Evolutionary conservation across 257 asterid genomes (phyloP).

Genomic region (Nemophila menziesii): DNA sequence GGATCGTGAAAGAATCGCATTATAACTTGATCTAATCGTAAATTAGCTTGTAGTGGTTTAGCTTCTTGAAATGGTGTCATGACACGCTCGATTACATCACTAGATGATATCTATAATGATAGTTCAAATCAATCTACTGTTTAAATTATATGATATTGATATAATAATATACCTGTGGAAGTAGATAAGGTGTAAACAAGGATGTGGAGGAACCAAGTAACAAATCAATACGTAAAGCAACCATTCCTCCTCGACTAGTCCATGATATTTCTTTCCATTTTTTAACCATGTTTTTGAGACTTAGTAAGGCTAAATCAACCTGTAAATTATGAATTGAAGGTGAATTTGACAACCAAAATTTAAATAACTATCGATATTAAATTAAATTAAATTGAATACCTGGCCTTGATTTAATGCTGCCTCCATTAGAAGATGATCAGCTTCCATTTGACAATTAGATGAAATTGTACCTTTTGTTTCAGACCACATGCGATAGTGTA

Average conservation of each 20-base stretch:
- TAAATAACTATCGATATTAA: background rate
- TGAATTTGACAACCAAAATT: background rate
- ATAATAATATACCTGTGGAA: constrained; percentile 30
- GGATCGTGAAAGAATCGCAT: constrained; percentile 46
- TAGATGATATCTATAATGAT: constrained; percentile 31
- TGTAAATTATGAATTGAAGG: background rate
- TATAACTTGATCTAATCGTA: constrained; percentile 39
- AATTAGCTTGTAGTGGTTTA: constrained; percentile 41
- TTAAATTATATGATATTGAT: background rate
- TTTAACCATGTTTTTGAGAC: background rate
- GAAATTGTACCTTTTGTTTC: constrained; percentile 57
- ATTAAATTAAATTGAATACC: constrained; percentile 19
- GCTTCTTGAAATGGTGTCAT: constrained; percentile 53
- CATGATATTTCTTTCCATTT: constrained; percentile 6
- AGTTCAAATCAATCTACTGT: constrained; percentile 9
- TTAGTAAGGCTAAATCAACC: constrained; percentile 4
- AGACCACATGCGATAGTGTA: constrained; percentile 53
- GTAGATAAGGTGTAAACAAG: constrained; percentile 42
- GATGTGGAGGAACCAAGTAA: constrained; percentile 45
- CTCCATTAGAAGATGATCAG: constrained; percentile 63
- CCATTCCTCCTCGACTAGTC: constrained; percentile 11
- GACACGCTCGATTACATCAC: constrained; percentile 39
- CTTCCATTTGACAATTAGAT: constrained; percentile 33
- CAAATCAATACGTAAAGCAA: constrained; percentile 58
- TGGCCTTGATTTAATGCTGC: constrained; percentile 65